A percentile compares a stretch with the other conserved stretches of the same genome.
Evolutionary conservation across 2,329 filamentous ascomycete genomes (phyloP).

Genomic region (Diatrype stigma): DNA sequence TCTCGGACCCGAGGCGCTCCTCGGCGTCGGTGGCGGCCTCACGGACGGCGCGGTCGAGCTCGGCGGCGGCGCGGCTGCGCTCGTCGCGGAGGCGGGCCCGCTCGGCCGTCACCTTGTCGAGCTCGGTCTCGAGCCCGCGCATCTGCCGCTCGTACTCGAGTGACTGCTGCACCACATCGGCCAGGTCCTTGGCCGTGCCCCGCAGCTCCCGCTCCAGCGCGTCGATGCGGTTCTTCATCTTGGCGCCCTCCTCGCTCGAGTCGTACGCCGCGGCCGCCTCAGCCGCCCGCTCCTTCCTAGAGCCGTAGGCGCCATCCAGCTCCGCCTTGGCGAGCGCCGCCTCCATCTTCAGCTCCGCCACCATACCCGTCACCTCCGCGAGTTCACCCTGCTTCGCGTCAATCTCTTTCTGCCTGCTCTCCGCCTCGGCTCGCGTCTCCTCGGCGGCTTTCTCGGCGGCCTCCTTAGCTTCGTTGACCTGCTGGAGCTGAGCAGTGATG

Average conservation of each 20-base stretch:
- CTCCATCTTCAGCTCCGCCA: slow-evolving; percentile 59
- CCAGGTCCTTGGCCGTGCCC: slow-evolving; percentile 31
- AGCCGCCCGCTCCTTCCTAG: slow-evolving; percentile 53
- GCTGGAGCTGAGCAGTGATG: slow-evolving; percentile 33
- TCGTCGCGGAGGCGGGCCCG: slow-evolving; percentile 20
- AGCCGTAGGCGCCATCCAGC: slow-evolving; percentile 58
- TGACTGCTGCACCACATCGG: slow-evolving; percentile 28
- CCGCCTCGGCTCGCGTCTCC: slow-evolving; percentile 23
- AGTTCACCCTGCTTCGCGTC: slow-evolving; percentile 34
- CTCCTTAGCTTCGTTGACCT: slow-evolving; percentile 26
- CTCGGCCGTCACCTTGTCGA: slow-evolving; percentile 25
- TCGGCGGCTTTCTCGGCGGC: slow-evolving; percentile 23
- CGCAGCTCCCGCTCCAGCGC: slow-evolving; percentile 65
- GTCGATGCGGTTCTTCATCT: slow-evolving; percentile 37
- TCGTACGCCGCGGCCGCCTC: slow-evolving; percentile 52
- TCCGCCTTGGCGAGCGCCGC: slow-evolving; percentile 58
- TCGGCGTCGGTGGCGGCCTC: slow-evolving; percentile 21
- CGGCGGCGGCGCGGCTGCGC: slow-evolving; percentile 19
- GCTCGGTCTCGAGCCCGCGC: slow-evolving; percentile 26
- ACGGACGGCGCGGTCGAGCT: slow-evolving; percentile 21
- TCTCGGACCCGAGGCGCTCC: slow-evolving; percentile 20
- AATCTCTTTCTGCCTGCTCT: slow-evolving; percentile 35
- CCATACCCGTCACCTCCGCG: slow-evolving; percentile 41
- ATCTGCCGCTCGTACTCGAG: slow-evolving; percentile 31
- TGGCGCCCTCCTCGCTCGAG: slow-evolving; percentile 32